Base-by-base conservation (phyloP, 2,329 filamentous ascomycete genomes). In the Xylaria sp. region DNA sequence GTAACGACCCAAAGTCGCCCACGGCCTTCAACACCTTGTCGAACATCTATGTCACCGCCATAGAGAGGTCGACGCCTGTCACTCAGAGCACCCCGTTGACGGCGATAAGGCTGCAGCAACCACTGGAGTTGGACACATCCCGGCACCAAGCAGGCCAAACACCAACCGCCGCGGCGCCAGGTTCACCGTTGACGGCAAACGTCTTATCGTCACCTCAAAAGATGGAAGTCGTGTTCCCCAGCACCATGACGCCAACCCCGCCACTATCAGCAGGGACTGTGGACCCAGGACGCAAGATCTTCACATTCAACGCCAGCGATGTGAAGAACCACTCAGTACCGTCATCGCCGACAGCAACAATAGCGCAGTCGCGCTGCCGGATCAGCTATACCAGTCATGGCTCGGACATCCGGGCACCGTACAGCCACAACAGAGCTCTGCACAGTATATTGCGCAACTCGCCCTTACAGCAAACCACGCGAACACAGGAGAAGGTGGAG, bases 371-470 rank as follows among this genome's bases (percentile, higher is more conserved):
- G 18, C 73, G 76, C 13, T 74, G 76, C 49, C 71, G 75, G 48
- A 71, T 73, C 4, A 76, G 73, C 7, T 69, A 75, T 13, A 67
- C 72, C 0, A 60, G 69, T 13, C 65, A 69, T 19, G 67, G 66
- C 4, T 55, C 64, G 9, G 59, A 61, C 18, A 54, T 64, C 39
- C 75, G 74, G 23, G 74, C 79, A 2, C 85, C 85, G 1, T 87
- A 88, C 66, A 81, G 76, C 1, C 84, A 84, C 63, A 81, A 84
- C 39, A 79, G 79, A 58, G 76, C 77, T 48, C 78, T 87, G 8
- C 84, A 82, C 69, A 86, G 83, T 71, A 88, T 88, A 66, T 78
- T 88, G 19, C 81, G 84, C 56, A 88, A 88, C 75, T 88, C 85
- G 3, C 85, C 85, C 16, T 76, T 87, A 5, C 83, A 83, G 78